Evolutionary conservation across 192 early-diverging fungal genomes (phyloP).

Genomic region (Umbelopsis ramanniana): DNA sequence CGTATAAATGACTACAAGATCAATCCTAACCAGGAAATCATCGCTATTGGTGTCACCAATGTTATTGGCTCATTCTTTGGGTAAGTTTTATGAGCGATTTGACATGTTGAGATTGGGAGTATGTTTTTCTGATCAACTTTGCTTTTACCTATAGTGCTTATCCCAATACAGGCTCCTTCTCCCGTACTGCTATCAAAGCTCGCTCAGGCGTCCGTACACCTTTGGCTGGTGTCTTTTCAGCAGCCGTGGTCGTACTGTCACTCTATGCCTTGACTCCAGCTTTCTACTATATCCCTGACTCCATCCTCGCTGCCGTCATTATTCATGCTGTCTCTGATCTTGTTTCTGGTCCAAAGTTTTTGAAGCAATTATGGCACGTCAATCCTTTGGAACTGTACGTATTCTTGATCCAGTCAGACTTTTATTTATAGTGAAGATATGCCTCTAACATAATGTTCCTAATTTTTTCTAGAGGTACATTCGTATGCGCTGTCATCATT

Average conservation of each 20-base stretch:
- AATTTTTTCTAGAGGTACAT: slow-evolving; percentile 23
- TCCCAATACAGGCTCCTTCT: slow-evolving; percentile 96
- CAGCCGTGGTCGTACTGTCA: slow-evolving; percentile 78
- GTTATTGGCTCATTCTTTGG: slow-evolving; percentile 85
- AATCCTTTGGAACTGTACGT: slow-evolving; percentile 56
- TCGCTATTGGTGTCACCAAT: slow-evolving; percentile 91
- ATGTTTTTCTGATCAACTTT: background rate
- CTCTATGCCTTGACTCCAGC: slow-evolving; percentile 82
- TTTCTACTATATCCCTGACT: slow-evolving; percentile 88
- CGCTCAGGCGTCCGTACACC: slow-evolving; percentile 87
- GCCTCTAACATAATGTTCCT: background rate
- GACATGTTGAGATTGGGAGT: no score
- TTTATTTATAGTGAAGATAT: background rate
- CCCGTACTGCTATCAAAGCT: slow-evolving; percentile 91
- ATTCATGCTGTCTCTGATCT: slow-evolving; percentile 86
- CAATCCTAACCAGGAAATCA: slow-evolving; percentile 85
- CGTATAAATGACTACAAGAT: slow-evolving; percentile 84
- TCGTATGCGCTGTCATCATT: slow-evolving; percentile 54
- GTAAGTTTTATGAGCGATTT: background rate
- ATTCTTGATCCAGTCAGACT: background rate
- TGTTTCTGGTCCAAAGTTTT: slow-evolving; percentile 61
- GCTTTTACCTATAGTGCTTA: slow-evolving; percentile 60
- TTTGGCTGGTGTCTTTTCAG: slow-evolving; percentile 84
- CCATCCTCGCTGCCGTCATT: slow-evolving; percentile 85
- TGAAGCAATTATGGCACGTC: slow-evolving; percentile 65